phyloP scores from a whole-genome alignment of 768 basidiomycete genomes.

The Russula brevipes region DNA sequence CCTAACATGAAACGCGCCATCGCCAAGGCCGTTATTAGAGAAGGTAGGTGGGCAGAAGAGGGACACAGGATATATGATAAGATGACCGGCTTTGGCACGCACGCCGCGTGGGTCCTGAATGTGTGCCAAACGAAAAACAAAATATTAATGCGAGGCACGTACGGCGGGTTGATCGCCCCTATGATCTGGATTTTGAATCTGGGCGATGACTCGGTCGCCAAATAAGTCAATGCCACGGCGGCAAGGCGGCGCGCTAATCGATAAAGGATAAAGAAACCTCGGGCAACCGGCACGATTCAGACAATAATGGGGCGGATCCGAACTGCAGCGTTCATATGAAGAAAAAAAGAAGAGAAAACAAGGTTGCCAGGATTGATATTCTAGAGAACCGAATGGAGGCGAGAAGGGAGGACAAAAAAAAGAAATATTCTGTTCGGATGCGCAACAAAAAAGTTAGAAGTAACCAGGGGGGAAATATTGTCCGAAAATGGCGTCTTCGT shows the following conservation, averaged over 20 bases:
- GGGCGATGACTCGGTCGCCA: background rate
- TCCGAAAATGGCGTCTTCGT: background rate
- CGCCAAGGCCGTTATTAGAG: background rate
- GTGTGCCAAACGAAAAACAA: background rate
- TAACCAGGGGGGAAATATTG: background rate
- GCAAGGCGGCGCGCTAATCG: slow-evolving; percentile 9
- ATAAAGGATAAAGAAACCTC: background rate
- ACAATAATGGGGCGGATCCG: background rate
- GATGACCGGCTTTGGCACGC: background rate
- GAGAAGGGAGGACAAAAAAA: background rate
- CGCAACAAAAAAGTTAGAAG: background rate
- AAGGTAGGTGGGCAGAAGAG: background rate
- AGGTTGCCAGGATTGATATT: background rate
- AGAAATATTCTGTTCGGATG: background rate
- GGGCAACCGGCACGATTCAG: background rate
- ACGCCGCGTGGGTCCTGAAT: background rate
- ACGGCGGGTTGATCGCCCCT: background rate
- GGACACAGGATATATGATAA: background rate
- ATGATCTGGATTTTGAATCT: background rate
- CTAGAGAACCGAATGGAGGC: too few relatives aligned
- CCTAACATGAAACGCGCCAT: background rate
- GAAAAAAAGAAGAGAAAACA: background rate
- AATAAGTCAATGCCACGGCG: background rate
- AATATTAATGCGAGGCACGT: background rate
- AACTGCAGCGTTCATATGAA: background rate